These are phyloP conservation scores for Beauveria scarabaeidicola DNA, from an alignment of 2,329 filamentous ascomycete genomes.

Conservation along the genomic window DNA sequence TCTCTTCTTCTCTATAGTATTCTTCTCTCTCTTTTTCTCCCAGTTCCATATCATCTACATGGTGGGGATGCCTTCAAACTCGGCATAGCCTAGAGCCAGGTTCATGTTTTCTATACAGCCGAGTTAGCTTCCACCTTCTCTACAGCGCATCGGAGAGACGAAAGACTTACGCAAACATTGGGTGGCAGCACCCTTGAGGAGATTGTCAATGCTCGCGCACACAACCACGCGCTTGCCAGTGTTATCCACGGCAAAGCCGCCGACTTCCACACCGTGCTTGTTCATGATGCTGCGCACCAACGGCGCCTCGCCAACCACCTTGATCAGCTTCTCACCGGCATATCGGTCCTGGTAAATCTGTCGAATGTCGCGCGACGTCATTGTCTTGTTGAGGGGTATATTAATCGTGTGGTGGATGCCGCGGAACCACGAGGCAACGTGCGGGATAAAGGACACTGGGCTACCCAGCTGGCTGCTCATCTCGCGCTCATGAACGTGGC, in stretches of 20 bases:
- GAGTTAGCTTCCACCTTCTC: neutral
- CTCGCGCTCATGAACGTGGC: conserved; percentile 91
- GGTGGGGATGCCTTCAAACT: conserved; percentile 7
- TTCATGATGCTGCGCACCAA: conserved; percentile 76
- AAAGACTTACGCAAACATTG: conserved; percentile 76
- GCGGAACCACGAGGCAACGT: conserved; percentile 83
- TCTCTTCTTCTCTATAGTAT: neutral
- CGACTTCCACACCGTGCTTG: conserved; percentile 87
- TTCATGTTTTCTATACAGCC: conserved; percentile 4
- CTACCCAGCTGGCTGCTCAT: conserved; percentile 70
- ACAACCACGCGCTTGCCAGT: conserved; percentile 85
- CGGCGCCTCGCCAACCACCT: conserved; percentile 81
- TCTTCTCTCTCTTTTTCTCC: neutral
- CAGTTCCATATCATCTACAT: neutral
- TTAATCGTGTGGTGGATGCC: conserved; percentile 89
- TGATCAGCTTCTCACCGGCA: conserved; percentile 90
- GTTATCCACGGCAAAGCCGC: conserved; percentile 88
- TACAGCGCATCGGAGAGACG: neutral
- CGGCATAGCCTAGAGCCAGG: conserved; percentile 6
- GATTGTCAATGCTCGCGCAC: conserved; percentile 90
- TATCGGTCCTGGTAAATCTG: conserved; percentile 95
- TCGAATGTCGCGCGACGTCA: conserved; percentile 86
- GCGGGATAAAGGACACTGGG: conserved; percentile 78
- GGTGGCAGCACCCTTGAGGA: conserved; percentile 86
- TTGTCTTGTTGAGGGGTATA: conserved; percentile 75